Conservation (phyloP, 2,329 filamentous ascomycete species). For the Phoma sp. region DNA sequence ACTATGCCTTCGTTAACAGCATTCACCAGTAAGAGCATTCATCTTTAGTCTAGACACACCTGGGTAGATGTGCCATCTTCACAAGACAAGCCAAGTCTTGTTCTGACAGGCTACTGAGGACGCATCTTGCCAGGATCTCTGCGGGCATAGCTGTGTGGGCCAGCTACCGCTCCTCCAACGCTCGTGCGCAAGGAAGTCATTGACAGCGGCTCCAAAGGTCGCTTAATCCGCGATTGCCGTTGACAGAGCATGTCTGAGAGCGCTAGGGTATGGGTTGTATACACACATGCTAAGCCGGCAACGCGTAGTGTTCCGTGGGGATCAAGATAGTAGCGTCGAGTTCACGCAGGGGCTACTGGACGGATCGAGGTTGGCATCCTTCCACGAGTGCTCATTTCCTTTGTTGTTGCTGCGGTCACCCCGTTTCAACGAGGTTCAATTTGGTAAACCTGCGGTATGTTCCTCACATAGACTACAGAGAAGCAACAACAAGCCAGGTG, state of each 20-base stretch:
- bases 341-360: conserved; percentile 10
- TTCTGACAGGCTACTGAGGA: neutral
- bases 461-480: conserved; percentile 3
- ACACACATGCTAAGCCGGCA: conserved; percentile 12
- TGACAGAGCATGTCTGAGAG: neutral
- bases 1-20: neutral
- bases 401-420: conserved; percentile 24
- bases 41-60: neutral
- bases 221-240: neutral
- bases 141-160: neutral
- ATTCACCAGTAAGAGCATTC: neutral
- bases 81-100: neutral
- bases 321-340: conserved; percentile 20
- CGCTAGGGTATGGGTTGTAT: conserved; percentile 6
- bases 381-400: conserved; percentile 17
- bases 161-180: conserved; percentile 4
- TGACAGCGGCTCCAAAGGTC: neutral
- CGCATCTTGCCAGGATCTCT: neutral
- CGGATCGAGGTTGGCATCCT: conserved; percentile 11
- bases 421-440: conserved; percentile 19
- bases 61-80: neutral
- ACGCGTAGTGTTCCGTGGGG: conserved; percentile 7
- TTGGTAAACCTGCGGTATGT: conserved; percentile 12
- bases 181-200: conserved; percentile 4
- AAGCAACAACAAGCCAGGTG: neutral